Evolutionary conservation across 2,329 filamentous ascomycete species (phyloP).

Genomic region (Botrytis fragariae): DNA sequence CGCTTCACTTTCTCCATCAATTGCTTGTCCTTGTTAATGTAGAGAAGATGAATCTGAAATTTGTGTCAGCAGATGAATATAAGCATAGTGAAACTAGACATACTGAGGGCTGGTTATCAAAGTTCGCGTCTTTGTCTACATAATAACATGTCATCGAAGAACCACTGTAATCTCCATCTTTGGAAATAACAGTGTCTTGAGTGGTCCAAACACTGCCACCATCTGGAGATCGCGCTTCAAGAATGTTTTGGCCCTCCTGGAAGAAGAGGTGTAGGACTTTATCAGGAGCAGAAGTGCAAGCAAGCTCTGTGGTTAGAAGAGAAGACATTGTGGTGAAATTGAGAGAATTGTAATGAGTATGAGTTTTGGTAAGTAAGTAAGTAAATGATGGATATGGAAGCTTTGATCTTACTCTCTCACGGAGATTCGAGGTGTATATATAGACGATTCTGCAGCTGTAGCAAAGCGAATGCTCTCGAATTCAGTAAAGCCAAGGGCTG

Average conservation of each 20-base stretch:
- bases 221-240: conserved; percentile 15
- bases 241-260: conserved; percentile 6
- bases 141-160: conserved; percentile 16
- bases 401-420: background rate
- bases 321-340: conserved; percentile 6
- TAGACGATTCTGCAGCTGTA: background rate
- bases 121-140: conserved; percentile 16
- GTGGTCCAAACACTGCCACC: conserved; percentile 5
- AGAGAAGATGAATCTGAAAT: conserved; percentile 16
- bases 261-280: conserved; percentile 11
- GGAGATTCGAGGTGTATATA: conserved; percentile 7
- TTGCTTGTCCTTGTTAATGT: background rate
- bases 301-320: conserved; percentile 9
- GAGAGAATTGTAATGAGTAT: background rate
- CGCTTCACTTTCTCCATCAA: conserved; percentile 14
- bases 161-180: background rate
- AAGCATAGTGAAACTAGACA: background rate
- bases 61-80: background rate
- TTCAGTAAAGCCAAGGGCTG: background rate
- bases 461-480: background rate
- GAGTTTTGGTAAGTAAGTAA: background rate
- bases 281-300: conserved; percentile 6
- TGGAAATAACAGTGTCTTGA: conserved; percentile 16
- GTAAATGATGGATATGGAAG: background rate
- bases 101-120: conserved; percentile 3